phyloP scores from a whole-genome alignment of 2,329 filamentous ascomycete species.

The Fusarium domesticum region DNA sequence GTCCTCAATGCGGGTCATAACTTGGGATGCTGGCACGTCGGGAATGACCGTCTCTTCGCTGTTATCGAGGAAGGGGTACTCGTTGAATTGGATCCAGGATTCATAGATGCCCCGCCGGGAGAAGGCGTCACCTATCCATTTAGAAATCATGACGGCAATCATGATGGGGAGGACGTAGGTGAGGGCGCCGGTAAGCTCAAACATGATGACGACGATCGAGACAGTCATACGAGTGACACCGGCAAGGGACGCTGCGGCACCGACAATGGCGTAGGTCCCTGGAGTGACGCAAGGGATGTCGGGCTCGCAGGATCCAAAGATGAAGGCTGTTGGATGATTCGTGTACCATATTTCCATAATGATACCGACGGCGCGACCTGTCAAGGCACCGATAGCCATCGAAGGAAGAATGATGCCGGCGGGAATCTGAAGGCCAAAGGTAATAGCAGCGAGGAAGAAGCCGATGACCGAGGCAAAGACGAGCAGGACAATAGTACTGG shows the following conservation, averaged over 20 bases:
- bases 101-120: slow-evolving; percentile 94
- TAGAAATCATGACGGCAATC: slow-evolving; percentile 96
- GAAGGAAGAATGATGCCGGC: slow-evolving; percentile 94
- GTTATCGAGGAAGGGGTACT: slow-evolving; percentile 93
- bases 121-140: slow-evolving; percentile 97
- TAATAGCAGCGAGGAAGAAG: slow-evolving; percentile 80
- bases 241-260: slow-evolving; percentile 88
- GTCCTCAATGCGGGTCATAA: slow-evolving; percentile 93
- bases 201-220: slow-evolving; percentile 99
- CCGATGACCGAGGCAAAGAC: slow-evolving; percentile 79
- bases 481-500: slow-evolving; percentile 77
- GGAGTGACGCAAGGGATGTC: slow-evolving; percentile 87
- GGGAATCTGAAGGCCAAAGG: slow-evolving; percentile 90
- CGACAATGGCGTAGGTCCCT: slow-evolving; percentile 94
- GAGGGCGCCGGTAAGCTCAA: slow-evolving; percentile 92
- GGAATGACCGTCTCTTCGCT: slow-evolving; percentile 77
- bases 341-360: slow-evolving; percentile 85
- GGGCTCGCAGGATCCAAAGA: slow-evolving; percentile 78
- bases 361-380: slow-evolving; percentile 85
- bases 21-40: slow-evolving; percentile 78
- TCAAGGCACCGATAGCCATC: slow-evolving; percentile 90
- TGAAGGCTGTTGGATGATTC: slow-evolving; percentile 70
- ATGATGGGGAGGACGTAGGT: slow-evolving; percentile 98
- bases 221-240: slow-evolving; percentile 96
- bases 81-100: slow-evolving; percentile 93